Base-by-base conservation (phyloP, 2,329 filamentous ascomycete genomes). In the Ophiostoma ips region DNA sequence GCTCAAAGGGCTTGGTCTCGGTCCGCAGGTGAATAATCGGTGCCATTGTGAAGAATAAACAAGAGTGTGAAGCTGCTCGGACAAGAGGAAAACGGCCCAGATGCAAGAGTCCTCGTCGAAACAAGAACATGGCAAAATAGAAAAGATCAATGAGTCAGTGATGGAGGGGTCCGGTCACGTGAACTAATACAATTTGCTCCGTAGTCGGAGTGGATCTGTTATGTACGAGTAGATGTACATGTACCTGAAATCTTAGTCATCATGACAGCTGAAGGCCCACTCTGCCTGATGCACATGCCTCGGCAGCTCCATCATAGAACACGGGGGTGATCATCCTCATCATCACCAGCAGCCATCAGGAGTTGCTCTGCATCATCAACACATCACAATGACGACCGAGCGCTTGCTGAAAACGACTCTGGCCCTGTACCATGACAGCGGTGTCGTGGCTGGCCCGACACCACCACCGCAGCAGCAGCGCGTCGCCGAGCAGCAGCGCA, bases 341-440 rank as follows among this genome's bases (percentile, higher is more conserved):
- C 37, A 40, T 38, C 35, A 19, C 16, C 10, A 38, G 16, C n/a
- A n/a, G n/a, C n/a, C 18, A 40, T 40, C 10, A 12, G 18, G n/a
- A 16, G 6, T 37, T 15, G 24, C 24, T 28, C 24, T 28, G n/a
- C 19, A 24, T 13, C 16, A 15, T 8, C 28, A 16, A 7, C 40
- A 30, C n/a, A 43, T 8, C 13, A 66, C 52, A 38, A 86, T 85
- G 82, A 72, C 81, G 55, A 71, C 77, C 57, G 81, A 86, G 62
- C 73, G 75, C 55, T 71, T 85, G 49, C 71, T 87, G 52, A 79
- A 77, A 55, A 79, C 77, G 40, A 74, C 85, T 52, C 69, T 87
- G 56, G 73, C 79, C 57, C 67, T 71, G 50, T 78, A 72, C 60
- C 75, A 74, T 61, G 71, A 75, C 55, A 63, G 71, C 46, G 72